Conservation (phyloP, 116 monocot genomes). For the Cymodocea nodosa region DNA sequence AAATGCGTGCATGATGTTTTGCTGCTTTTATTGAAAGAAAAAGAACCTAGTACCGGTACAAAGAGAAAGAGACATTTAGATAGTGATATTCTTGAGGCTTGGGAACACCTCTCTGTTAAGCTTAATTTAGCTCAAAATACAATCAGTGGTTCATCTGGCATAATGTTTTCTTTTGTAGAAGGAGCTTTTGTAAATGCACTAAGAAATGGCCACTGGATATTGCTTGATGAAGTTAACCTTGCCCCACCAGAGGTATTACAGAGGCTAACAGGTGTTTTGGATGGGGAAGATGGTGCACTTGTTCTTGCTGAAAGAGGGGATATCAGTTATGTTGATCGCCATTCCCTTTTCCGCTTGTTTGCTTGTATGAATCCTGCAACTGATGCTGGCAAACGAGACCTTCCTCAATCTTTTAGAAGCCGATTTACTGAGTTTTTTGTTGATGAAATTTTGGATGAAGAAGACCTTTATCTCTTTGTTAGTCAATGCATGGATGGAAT, state of each 20-base stretch:
- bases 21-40: slow-evolving; percentile 13
- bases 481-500: slow-evolving; percentile 45
- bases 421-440: slow-evolving; percentile 92
- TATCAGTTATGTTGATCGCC: slow-evolving; percentile 55
- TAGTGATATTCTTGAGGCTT: slow-evolving; percentile 29
- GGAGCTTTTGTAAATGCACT: slow-evolving; percentile 90
- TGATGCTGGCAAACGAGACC: slow-evolving; percentile 86
- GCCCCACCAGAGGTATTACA: slow-evolving; percentile 87
- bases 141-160: slow-evolving; percentile 35
- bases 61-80: slow-evolving; percentile 66
- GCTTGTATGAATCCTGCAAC: slow-evolving; percentile 99
- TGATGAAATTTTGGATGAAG: slow-evolving; percentile 88
- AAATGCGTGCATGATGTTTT: slow-evolving; percentile 20
- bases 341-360: slow-evolving; percentile 74
- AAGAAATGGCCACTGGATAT: slow-evolving; percentile 80
- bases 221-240: slow-evolving; percentile 97
- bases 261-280: slow-evolving; percentile 73
- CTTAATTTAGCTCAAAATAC: slow-evolving; percentile 50
- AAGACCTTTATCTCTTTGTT: slow-evolving; percentile 75
- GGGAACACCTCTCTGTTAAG: slow-evolving; percentile 51
- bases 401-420: slow-evolving; percentile 63
- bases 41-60: slow-evolving; percentile 17
- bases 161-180: slow-evolving; percentile 87
- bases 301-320: slow-evolving; percentile 94
- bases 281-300: slow-evolving; percentile 64